Conservation (phyloP, 2,329 filamentous ascomycete species). For the Chaetomiaceae sp. region DNA sequence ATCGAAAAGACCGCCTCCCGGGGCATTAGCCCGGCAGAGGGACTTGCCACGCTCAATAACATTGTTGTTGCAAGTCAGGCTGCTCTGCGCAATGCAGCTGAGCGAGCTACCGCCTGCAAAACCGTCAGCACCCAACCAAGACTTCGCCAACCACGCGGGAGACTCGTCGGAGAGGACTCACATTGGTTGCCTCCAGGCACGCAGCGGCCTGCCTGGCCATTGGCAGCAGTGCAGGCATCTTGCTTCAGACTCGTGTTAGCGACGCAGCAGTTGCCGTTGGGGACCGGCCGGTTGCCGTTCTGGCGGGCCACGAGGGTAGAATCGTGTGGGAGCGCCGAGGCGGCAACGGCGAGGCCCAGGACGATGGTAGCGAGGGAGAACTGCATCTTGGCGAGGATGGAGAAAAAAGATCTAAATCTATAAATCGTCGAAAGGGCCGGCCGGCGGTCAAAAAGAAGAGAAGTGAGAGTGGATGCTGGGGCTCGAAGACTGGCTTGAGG, state of each 20-base stretch:
- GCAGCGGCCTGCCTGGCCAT: constrained; percentile 33
- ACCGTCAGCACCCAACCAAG: neutral
- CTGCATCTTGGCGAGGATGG: constrained; percentile 29
- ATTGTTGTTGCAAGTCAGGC: constrained; percentile 22
- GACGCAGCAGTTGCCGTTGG: constrained; percentile 35
- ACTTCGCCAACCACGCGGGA: neutral
- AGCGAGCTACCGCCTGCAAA: constrained; percentile 19
- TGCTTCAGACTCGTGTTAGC: constrained; percentile 35
- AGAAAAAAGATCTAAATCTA: neutral
- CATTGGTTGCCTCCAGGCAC: constrained; percentile 36
- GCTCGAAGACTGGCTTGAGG: constrained; percentile 18
- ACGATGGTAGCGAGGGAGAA: constrained; percentile 24
- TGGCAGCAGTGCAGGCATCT: constrained; percentile 33
- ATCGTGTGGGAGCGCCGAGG: constrained; percentile 26
- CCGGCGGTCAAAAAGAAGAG: constrained; percentile 7
- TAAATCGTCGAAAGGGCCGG: constrained; percentile 1
- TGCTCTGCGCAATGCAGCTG: constrained; percentile 24
- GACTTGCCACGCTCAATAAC: constrained; percentile 24
- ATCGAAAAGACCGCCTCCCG: constrained; percentile 27
- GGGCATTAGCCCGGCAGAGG: constrained; percentile 29
- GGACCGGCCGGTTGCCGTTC: constrained; percentile 35
- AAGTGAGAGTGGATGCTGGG: neutral
- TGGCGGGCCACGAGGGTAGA: constrained; percentile 29
- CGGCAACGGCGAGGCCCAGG: constrained; percentile 28
- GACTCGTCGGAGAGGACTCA: constrained; percentile 21